Base-by-base conservation (phyloP, 1,284 basidiomycete species). In the Trametes hirsuta region DNA sequence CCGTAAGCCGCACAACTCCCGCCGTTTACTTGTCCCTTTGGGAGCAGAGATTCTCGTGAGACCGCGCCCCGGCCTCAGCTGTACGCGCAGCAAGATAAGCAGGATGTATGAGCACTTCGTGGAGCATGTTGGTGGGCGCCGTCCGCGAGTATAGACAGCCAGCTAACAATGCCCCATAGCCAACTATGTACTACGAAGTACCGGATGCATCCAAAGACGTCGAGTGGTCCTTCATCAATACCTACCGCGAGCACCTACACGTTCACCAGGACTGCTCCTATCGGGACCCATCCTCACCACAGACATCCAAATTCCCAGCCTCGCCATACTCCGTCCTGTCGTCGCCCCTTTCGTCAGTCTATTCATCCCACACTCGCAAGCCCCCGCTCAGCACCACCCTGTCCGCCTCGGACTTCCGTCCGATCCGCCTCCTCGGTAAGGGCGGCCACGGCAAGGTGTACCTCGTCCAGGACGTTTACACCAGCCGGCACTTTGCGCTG, bases 401-500 rank as follows among this genome's bases (percentile, higher is more conserved):
- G 47, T 40, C 34, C 39, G 41, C 62, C 8, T 37, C 55, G 25
- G 69, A 73, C 56, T 69, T 73, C 57, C 53, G 53, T 18, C 58
- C 67, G 11, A 39, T 70, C 22, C 64, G 65, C 41, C 34, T 58
- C 4, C 66, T 73, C 18, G 72, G 72, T 47, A 64, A 66, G 55
- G 72, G 72, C 46, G 69, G 68, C 5, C 69, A 69, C 36, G 72
- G 71, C 3, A 65, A 62, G 11, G 72, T 73, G 21, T 67, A 67
- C 40, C 68, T 69, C 40, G 71, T 71, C 8, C 49, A 63, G 36
- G 68, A 72, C 58, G 58, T 54, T 44, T 45, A 63, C n/a, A 63
- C 67, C 21, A 61, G 62, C 30, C 50, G 48, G 24, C 40, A 52
- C 22, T 59, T 66, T 40, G 71, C 72, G 47, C 62, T 73, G 55